Conservation (phyloP, 2,329 filamentous ascomycete genomes). For the Fusarium verrucosum region DNA sequence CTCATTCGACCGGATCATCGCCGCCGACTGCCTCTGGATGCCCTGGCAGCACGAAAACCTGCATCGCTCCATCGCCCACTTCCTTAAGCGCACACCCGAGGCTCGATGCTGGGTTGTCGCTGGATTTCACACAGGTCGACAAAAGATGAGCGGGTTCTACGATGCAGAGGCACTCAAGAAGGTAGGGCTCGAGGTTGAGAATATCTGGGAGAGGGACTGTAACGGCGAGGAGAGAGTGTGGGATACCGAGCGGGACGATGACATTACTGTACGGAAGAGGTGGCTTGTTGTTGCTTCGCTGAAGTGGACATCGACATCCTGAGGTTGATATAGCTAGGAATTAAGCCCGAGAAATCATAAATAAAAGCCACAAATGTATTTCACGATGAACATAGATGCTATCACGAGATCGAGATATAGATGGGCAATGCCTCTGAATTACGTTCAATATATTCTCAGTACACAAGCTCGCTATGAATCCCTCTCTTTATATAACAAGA, state of each 20-base stretch:
- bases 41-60: constrained; percentile 75
- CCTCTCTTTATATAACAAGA: constrained; percentile 11
- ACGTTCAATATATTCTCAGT: constrained; percentile 3
- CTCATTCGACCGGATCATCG: constrained; percentile 70
- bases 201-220: constrained; percentile 75
- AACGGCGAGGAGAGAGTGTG: constrained; percentile 70
- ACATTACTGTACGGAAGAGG: constrained; percentile 70
- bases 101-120: constrained; percentile 72
- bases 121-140: constrained; percentile 76
- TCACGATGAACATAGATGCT: background rate
- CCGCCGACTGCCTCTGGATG: constrained; percentile 81
- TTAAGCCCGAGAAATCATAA: background rate
- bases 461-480: constrained; percentile 11
- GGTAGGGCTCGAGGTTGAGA: constrained; percentile 67
- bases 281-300: constrained; percentile 73
- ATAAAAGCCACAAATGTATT: background rate
- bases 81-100: constrained; percentile 57
- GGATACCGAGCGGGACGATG: constrained; percentile 69
- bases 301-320: constrained; percentile 48
- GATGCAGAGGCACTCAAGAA: constrained; percentile 55
- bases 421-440: constrained; percentile 14
- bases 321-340: constrained; percentile 3
- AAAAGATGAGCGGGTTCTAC: constrained; percentile 73
- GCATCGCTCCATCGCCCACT: constrained; percentile 68
- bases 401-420: background rate